Evolutionary conservation across 495 filamentous ascomycete species (phyloP).

Genomic region (Pseudoneurospora amorphoporcata): DNA sequence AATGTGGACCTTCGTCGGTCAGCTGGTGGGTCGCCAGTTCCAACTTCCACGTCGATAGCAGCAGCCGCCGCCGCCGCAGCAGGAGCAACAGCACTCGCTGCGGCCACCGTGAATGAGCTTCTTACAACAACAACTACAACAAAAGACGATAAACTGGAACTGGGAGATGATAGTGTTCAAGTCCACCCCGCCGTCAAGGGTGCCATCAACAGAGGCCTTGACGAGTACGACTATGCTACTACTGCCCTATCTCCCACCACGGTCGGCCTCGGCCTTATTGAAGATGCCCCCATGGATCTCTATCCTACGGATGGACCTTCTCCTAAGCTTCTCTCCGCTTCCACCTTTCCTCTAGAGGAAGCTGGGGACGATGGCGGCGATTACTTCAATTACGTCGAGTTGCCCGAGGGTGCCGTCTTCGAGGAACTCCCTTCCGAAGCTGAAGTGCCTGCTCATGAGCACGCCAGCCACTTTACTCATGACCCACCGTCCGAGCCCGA

Average conservation of each 20-base stretch:
- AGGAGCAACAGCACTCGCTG: not conserved
- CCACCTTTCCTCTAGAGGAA: slow-evolving; percentile 6
- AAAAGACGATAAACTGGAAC: not conserved
- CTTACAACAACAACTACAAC: not conserved
- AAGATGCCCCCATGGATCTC: slow-evolving; percentile 16
- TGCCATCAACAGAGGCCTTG: not conserved
- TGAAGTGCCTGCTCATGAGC: not conserved
- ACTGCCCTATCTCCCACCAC: slow-evolving; percentile 1
- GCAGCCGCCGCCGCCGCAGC: not conserved
- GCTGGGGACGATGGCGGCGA: not conserved
- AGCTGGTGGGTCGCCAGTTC: not conserved
- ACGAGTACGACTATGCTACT: not conserved
- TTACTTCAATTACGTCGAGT: not conserved
- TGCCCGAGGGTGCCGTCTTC: not conserved
- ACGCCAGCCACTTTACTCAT: slow-evolving; percentile 25
- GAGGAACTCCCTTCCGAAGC: slow-evolving; percentile 7
- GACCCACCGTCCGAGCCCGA: slow-evolving; percentile 30
- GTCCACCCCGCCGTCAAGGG: not conserved
- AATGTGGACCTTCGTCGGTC: not conserved
- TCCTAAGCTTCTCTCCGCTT: slow-evolving; percentile 16
- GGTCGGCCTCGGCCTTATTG: slow-evolving; percentile 17
- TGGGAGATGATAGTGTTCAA: not conserved
- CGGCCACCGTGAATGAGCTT: not conserved
- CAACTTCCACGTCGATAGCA: not conserved
- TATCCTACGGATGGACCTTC: slow-evolving; percentile 14